Base-by-base conservation (phyloP, 352 stramenopile species). In the Globisporangium cystogenes region DNA sequence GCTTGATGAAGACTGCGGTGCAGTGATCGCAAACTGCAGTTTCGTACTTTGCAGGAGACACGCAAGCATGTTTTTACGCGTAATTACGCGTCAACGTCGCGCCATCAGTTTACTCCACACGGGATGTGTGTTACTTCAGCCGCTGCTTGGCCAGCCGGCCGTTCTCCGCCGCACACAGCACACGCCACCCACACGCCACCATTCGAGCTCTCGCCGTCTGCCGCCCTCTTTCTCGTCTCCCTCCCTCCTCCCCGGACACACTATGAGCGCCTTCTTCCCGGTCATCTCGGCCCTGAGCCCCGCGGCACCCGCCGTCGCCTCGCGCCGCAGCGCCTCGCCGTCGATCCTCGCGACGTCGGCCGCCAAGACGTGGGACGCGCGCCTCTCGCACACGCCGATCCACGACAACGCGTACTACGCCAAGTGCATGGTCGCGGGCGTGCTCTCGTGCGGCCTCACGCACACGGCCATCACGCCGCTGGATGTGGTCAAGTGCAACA, bases 401-500 rank as follows among this genome's bases (percentile, higher is more conserved):
- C 90, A 97, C 66, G 82, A 96, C 67, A 89, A 74, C 55, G 74
- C 72, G 53, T 98, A 97, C 82, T 98, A 98, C 68, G 75, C 74
- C 67, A 97, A 96, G 83, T 98, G 92, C 82, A 96, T 97, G 84
- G 79, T 97, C 44, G 92, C 76, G 48, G 92, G 92, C 62, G 64
- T 98, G 44, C 72, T 98, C 23, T 96, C 90, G 57, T 98, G 92
- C 72, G 92, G 92, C 43, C 68, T 96, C 29, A 97, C 91, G 41
- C 91, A 98, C 85, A 96, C 91, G 51, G 76, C 79, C 50, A 95
- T 98, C 65, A 96, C 85, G 31, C 90, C 92, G 20, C 72, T 98
- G 35, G 92, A 98, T 71, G 84, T 98, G 33, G 91, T 96, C 60
- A 98, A 98, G 79, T 97, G 91, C 74, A 96, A 96, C 83, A 97